Evolutionary conservation across 1,284 basidiomycete species (phyloP).

Genomic region (Ustilago sp.): DNA sequence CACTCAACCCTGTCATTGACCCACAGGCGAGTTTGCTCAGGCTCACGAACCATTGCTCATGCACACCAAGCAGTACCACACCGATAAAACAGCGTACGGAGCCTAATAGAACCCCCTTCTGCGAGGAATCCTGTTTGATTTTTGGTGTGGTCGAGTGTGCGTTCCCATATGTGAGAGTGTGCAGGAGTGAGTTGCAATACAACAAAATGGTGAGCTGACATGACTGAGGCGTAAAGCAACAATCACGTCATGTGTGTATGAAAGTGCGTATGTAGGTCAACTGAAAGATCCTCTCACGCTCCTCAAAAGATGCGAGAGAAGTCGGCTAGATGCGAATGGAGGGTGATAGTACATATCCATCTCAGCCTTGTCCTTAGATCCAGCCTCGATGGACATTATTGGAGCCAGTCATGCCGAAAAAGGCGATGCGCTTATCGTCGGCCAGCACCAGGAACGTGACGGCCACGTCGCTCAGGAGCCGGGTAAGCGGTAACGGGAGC

Average conservation of each 20-base stretch:
- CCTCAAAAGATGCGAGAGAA: background rate
- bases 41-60: background rate
- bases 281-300: background rate
- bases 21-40: background rate
- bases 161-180: slow-evolving; percentile 15
- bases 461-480: slow-evolving; percentile 66
- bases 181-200: slow-evolving; percentile 30
- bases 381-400: background rate
- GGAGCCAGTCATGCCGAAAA: background rate
- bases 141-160: slow-evolving; percentile 23
- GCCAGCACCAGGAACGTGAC: slow-evolving; percentile 68
- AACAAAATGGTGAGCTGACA: slow-evolving; percentile 11
- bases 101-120: slow-evolving; percentile 45
- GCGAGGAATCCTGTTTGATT: slow-evolving; percentile 41
- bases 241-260: slow-evolving; percentile 18
- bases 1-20: background rate
- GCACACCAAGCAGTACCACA: background rate
- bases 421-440: slow-evolving; percentile 60
- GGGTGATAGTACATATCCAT: slow-evolving; percentile 40
- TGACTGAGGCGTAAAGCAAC: background rate
- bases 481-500: slow-evolving; percentile 66
- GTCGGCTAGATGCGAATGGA: slow-evolving; percentile 20
- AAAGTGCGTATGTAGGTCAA: slow-evolving; percentile 3
- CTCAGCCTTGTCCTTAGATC: slow-evolving; percentile 1
- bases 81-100: slow-evolving; percentile 8